These are phyloP conservation scores for Plasmodium coatneyi DNA, from an alignment of 169 alveolate species.

Conservation along the genomic window DNA sequence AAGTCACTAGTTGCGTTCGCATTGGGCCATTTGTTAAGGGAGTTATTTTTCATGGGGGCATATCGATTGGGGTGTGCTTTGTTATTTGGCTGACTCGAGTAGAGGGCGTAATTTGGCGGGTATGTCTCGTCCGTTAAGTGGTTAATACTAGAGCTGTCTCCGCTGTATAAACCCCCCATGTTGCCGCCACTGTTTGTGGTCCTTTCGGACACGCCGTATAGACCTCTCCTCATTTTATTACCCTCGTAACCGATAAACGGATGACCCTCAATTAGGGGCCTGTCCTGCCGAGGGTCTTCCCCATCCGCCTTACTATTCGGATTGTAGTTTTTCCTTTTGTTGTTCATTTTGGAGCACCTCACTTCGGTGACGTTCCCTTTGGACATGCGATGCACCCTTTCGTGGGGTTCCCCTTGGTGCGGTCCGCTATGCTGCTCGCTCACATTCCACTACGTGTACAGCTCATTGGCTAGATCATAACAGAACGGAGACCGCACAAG, in stretches of 20 bases:
- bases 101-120: background rate
- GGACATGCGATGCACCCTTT: background rate
- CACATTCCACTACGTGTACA: background rate
- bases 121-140: background rate
- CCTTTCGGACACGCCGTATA: background rate
- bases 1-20: background rate
- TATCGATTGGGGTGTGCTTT: background rate
- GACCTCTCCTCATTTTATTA: background rate
- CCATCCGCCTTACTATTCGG: background rate
- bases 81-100: background rate
- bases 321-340: background rate
- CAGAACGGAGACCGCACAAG: background rate
- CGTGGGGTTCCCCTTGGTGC: background rate
- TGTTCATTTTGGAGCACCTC: background rate
- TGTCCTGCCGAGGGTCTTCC: background rate
- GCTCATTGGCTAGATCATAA: background rate
- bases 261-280: background rate
- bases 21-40: slow-evolving; percentile 25
- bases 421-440: background rate
- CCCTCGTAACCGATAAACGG: background rate
- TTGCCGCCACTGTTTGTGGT: background rate
- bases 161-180: background rate
- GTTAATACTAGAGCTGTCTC: background rate
- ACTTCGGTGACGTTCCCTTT: background rate
- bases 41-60: background rate